Conservation (phyloP, 768 basidiomycete genomes). For the Gymnopilus dilepis region DNA sequence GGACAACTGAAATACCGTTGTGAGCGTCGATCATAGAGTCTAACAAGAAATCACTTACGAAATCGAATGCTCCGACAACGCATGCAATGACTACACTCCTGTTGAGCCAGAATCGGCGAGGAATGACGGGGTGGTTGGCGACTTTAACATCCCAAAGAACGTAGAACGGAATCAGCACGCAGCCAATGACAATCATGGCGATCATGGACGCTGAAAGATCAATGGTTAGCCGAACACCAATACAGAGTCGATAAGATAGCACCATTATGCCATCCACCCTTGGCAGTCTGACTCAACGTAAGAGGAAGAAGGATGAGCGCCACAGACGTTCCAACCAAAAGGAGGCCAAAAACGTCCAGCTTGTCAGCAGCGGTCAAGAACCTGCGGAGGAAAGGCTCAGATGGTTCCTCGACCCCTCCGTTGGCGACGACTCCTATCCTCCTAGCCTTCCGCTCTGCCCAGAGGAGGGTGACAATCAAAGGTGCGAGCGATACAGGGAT, state of each 20-base stretch:
- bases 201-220: constrained; percentile 50
- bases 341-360: constrained; percentile 57
- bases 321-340: constrained; percentile 52
- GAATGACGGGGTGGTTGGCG: constrained; percentile 64
- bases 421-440: constrained; percentile 36
- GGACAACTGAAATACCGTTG: constrained; percentile 48
- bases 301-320: constrained; percentile 60
- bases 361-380: constrained; percentile 33
- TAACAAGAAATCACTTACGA: constrained; percentile 40
- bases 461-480: constrained; percentile 57
- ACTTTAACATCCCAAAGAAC: constrained; percentile 53
- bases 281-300: constrained; percentile 49
- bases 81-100: constrained; percentile 62
- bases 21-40: too few species aligned
- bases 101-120: constrained; percentile 62
- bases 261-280: constrained; percentile 53
- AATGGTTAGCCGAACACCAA: neutral
- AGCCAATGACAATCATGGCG: constrained; percentile 55
- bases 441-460: constrained; percentile 56
- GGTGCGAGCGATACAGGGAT: constrained; percentile 55
- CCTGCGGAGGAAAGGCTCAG: constrained; percentile 22
- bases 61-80: constrained; percentile 68
- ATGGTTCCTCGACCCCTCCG: neutral
- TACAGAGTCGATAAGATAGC: constrained; percentile 21
- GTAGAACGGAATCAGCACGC: constrained; percentile 47